phyloP scores from a whole-genome alignment of 805 yeast species.

The Groenewaldozyma salmanticensis region DNA sequence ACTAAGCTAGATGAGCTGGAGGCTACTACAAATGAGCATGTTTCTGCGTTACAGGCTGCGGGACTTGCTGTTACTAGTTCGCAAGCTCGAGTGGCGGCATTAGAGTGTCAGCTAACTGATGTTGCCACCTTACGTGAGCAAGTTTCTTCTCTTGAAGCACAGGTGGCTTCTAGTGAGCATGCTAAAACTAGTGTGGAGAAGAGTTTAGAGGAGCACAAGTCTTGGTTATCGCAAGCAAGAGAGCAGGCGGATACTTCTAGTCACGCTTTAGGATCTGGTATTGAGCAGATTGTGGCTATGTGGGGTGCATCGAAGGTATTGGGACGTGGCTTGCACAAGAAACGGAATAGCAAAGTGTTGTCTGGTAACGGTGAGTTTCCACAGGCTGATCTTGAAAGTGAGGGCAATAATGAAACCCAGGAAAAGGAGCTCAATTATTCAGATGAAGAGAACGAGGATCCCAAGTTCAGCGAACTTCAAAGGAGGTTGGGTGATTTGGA shows the following conservation, averaged over 20 bases:
- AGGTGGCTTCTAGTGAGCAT: slow-evolving; percentile 12
- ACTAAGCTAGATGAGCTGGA: slow-evolving; percentile 11
- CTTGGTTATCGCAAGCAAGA: slow-evolving; percentile 10
- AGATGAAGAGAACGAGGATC: slow-evolving; percentile 8
- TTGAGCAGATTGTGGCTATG: slow-evolving; percentile 16
- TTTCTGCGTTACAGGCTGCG: slow-evolving; percentile 19
- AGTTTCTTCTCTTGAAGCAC: slow-evolving; percentile 10
- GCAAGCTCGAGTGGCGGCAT: slow-evolving; percentile 11
- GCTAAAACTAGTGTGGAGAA: slow-evolving; percentile 12
- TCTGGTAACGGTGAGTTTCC: not conserved
- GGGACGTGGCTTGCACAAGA: too few species aligned
- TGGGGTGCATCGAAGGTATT: slow-evolving; percentile 18
- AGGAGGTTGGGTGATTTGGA: not conserved
- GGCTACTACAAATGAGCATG: slow-evolving; percentile 16
- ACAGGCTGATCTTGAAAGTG: slow-evolving; percentile 1
- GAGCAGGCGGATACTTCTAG: slow-evolving; percentile 16
- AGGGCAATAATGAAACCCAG: slow-evolving; percentile 1
- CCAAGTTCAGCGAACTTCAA: slow-evolving; percentile 5
- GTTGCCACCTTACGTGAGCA: slow-evolving; percentile 13
- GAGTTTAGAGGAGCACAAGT: slow-evolving; percentile 15
- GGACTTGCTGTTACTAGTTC: slow-evolving; percentile 19
- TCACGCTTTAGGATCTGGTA: slow-evolving; percentile 16
- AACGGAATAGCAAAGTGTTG: not conserved
- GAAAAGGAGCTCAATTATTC: not conserved
- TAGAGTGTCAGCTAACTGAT: slow-evolving; percentile 13